Conservation (phyloP, 164 flowering plant species). For the Annona cherimola region DNA sequence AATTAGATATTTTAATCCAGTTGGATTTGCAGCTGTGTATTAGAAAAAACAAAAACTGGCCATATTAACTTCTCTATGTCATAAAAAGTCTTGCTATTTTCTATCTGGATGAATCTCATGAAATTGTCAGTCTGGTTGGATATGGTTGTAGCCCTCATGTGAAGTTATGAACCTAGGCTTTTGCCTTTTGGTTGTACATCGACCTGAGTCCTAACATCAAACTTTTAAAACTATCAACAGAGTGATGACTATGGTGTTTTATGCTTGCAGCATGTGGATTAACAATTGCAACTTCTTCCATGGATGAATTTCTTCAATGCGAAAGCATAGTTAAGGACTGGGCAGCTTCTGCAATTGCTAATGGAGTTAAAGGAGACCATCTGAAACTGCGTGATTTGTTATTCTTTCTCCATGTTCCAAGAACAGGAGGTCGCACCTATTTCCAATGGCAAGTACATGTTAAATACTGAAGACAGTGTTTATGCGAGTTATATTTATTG, state of each 20-base stretch:
- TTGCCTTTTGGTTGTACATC: background rate
- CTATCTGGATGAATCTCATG: background rate
- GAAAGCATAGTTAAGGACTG: slow-evolving; percentile 61
- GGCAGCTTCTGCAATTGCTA: slow-evolving; percentile 58
- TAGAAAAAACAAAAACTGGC: background rate
- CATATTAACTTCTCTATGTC: background rate
- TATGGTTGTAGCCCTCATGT: background rate
- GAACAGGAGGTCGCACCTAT: slow-evolving; percentile 96
- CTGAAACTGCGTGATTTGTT: slow-evolving; percentile 65
- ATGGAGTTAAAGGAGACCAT: slow-evolving; percentile 45
- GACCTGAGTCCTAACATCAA: background rate
- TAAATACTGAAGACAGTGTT: background rate
- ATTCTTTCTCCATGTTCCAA: slow-evolving; percentile 92
- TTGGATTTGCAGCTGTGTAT: background rate
- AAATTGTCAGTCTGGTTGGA: background rate
- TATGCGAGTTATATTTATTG: background rate
- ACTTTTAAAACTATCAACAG: background rate
- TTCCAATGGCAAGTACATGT: slow-evolving; percentile 62
- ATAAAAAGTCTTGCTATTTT: background rate
- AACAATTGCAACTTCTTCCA: slow-evolving; percentile 21
- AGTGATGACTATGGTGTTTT: background rate
- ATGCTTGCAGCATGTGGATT: slow-evolving; percentile 24
- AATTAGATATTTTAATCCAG: no score
- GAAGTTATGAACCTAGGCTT: background rate
- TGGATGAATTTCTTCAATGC: slow-evolving; percentile 50